A percentile compares a stretch with the other conserved stretches of the same genome.
Conservation (phyloP, 2,329 filamentous ascomycete genomes). For the Plectosphaerella cucumerina region DNA sequence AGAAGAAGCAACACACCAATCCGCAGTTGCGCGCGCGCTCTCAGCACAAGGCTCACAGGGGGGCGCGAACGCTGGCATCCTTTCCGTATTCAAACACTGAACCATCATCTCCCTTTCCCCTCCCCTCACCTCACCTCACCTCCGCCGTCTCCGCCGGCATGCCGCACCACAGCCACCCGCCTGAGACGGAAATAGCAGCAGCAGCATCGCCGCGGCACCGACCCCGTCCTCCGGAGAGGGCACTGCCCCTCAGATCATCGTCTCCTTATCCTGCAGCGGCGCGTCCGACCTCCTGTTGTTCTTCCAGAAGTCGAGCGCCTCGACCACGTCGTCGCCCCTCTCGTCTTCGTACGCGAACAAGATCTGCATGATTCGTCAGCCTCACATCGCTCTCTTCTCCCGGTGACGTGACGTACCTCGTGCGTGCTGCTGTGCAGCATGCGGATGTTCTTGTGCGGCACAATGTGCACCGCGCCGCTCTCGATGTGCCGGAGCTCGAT, state of each 20-base stretch:
- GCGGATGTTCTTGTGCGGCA: constrained; percentile 92
- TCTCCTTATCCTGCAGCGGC: constrained; percentile 8
- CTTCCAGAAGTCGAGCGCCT: constrained; percentile 96
- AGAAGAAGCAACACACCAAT: too few species aligned
- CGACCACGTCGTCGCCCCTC: constrained; percentile 85
- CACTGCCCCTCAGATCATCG: background rate
- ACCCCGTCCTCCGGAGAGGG: too few species aligned
- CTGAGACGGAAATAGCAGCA: too few species aligned
- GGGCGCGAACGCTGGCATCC: too few species aligned
- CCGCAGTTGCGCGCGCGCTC: too few species aligned
- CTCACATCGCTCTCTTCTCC: background rate
- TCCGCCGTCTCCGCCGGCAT: too few species aligned
- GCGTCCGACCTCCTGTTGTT: constrained; percentile 49
- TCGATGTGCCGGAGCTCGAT: constrained; percentile 96
- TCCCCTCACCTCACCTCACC: background rate
- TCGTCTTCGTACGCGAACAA: constrained; percentile 98
- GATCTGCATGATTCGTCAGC: constrained; percentile 57
- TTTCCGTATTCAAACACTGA: too few species aligned
- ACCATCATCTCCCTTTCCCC: background rate
- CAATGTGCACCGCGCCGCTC: constrained; percentile 89
- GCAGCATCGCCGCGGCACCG: too few species aligned
- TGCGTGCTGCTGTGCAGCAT: constrained; percentile 97
- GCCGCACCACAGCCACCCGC: too few species aligned
- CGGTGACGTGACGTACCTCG: constrained; percentile 63
- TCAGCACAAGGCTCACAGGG: too few species aligned